These are phyloP conservation scores for Usnea hakonensis DNA, from an alignment of 495 filamentous ascomycete genomes.

Conservation along the genomic window DNA sequence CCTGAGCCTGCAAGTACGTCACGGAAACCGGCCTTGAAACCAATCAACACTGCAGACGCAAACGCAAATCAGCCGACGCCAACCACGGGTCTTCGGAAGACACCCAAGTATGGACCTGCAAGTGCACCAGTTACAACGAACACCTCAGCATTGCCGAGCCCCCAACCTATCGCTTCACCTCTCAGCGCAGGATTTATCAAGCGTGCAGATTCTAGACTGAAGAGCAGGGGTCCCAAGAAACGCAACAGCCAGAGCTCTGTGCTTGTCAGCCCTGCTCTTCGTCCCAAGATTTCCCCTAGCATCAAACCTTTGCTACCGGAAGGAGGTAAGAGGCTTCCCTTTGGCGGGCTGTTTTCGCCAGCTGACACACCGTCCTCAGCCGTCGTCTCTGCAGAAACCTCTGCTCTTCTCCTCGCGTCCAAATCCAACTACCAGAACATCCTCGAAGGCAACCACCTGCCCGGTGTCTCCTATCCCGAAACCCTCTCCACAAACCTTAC, in stretches of 20 bases:
- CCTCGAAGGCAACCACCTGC: slow-evolving; percentile 81
- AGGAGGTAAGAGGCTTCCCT: slow-evolving; percentile 49
- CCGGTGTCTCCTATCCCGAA: slow-evolving; percentile 84
- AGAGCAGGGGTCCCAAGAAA: slow-evolving; percentile 49
- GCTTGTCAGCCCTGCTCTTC: slow-evolving; percentile 71
- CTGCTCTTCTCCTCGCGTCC: slow-evolving; percentile 77
- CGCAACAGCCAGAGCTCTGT: slow-evolving; percentile 67
- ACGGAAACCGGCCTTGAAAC: slow-evolving; percentile 24
- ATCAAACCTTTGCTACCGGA: slow-evolving; percentile 84
- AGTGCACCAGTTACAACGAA: slow-evolving; percentile 35
- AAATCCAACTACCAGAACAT: slow-evolving; percentile 99
- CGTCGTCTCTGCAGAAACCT: slow-evolving; percentile 56
- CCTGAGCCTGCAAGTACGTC: slow-evolving; percentile 51
- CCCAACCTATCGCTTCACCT: slow-evolving; percentile 38
- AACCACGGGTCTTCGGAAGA: slow-evolving; percentile 18
- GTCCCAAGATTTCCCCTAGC: slow-evolving; percentile 89
- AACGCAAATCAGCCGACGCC: slow-evolving; percentile 21
- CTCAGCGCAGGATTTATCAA: slow-evolving; percentile 19
- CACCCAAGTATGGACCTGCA: slow-evolving; percentile 23
- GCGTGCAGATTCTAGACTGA: slow-evolving; percentile 24
- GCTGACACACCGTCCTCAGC: slow-evolving; percentile 16
- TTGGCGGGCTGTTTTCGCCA: slow-evolving; percentile 6
- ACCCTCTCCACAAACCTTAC: slow-evolving; percentile 87
- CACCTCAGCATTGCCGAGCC: slow-evolving; percentile 44
- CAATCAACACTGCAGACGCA: slow-evolving; percentile 21